Percentiles rank a stretch among this genome's conserved stretches.
Conservation (phyloP, 2,329 filamentous ascomycete genomes). For the Xylogone sp. region DNA sequence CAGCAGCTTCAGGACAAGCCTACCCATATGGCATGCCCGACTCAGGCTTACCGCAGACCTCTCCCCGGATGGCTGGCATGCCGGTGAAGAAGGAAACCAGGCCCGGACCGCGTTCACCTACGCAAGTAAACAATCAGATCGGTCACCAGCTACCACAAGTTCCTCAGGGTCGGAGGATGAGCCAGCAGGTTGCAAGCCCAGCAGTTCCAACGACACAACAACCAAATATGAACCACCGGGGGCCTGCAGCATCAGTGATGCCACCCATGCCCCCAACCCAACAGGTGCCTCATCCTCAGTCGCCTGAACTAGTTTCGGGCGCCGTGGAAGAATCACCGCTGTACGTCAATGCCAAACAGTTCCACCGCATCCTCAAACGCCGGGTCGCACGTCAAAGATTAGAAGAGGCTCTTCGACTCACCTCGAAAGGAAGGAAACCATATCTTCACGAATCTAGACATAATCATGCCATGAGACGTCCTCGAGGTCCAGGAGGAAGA, state of each 20-base stretch:
- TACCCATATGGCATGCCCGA: slow-evolving; percentile 70
- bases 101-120: slow-evolving; percentile 66
- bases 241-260: slow-evolving; percentile 42
- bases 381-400: slow-evolving; percentile 89
- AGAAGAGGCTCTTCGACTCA: slow-evolving; percentile 87
- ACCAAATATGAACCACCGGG: slow-evolving; percentile 69
- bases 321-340: slow-evolving; percentile 85
- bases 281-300: slow-evolving; percentile 65
- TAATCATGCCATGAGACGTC: slow-evolving; percentile 96
- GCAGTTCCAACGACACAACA: slow-evolving; percentile 65
- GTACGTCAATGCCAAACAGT: slow-evolving; percentile 98
- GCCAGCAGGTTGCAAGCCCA: slow-evolving; percentile 65
- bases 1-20: slow-evolving; percentile 77
- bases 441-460: slow-evolving; percentile 97
- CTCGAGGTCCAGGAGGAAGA: slow-evolving; percentile 86
- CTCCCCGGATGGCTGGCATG: slow-evolving; percentile 66
- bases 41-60: slow-evolving; percentile 62
- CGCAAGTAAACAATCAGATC: slow-evolving; percentile 54
- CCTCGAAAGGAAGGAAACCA: slow-evolving; percentile 92
- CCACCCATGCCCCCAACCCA: slow-evolving; percentile 61
- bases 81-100: slow-evolving; percentile 66
- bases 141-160: slow-evolving; percentile 44
- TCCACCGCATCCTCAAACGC: slow-evolving; percentile 93
- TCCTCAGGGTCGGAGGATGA: slow-evolving; percentile 64
- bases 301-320: slow-evolving; percentile 71